Conservation (phyloP, 495 filamentous ascomycete species). For the Xylaria intraflava region DNA sequence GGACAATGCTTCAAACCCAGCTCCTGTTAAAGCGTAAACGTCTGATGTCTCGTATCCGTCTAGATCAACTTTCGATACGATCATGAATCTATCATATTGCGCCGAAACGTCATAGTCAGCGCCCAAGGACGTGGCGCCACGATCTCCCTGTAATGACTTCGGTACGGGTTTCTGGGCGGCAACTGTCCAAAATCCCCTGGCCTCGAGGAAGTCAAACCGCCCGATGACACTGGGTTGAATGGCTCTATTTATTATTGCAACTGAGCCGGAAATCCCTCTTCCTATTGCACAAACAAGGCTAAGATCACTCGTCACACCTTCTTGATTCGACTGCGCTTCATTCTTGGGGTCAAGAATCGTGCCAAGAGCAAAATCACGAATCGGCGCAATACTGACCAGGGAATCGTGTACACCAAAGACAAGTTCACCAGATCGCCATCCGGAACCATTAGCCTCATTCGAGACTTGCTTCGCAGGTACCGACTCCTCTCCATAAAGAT, state of each 20-base stretch:
- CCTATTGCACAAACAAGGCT: slow-evolving; percentile 70
- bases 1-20: slow-evolving; percentile 56
- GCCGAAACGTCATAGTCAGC: slow-evolving; percentile 45
- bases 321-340: slow-evolving; percentile 37
- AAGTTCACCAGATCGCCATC: slow-evolving; percentile 52
- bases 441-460: slow-evolving; percentile 15
- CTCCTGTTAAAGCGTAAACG: slow-evolving; percentile 55
- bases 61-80: slow-evolving; percentile 56
- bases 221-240: slow-evolving; percentile 61
- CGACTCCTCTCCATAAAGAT: slow-evolving; percentile 65
- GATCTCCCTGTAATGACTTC: slow-evolving; percentile 45
- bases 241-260: slow-evolving; percentile 68
- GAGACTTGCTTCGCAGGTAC: slow-evolving; percentile 17
- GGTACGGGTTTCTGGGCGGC: slow-evolving; percentile 51
- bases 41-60: slow-evolving; percentile 51
- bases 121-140: slow-evolving; percentile 40
- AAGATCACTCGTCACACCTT: slow-evolving; percentile 48
- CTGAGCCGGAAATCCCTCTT: slow-evolving; percentile 56
- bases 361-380: slow-evolving; percentile 49
- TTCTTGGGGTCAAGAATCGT: slow-evolving; percentile 19
- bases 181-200: slow-evolving; percentile 58
- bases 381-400: slow-evolving; percentile 68
- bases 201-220: slow-evolving; percentile 54
- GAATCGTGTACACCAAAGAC: slow-evolving; percentile 70
- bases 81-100: slow-evolving; percentile 62